Percentiles rank a stretch among this genome's conserved stretches.
These are phyloP conservation scores for Tetracladium setigerum DNA, from an alignment of 495 filamentous ascomycete species.

Conservation along the genomic window DNA sequence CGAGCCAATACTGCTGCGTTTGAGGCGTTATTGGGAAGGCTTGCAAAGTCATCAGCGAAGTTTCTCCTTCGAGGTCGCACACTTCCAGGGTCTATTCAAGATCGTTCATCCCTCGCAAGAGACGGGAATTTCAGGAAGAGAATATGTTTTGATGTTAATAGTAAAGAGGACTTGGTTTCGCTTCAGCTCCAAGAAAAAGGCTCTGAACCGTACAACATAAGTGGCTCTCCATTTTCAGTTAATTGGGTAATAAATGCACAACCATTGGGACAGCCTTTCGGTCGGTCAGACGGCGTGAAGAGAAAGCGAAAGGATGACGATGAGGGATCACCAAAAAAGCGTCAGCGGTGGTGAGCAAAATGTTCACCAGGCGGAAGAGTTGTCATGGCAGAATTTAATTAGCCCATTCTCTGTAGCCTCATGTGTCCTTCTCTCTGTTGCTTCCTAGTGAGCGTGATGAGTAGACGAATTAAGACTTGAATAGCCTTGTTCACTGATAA, in stretches of 20 bases:
- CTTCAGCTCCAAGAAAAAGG: conserved; percentile 2
- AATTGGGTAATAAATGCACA: conserved; percentile 1
- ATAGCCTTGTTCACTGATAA: too few relatives aligned
- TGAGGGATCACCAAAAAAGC: conserved; percentile 1
- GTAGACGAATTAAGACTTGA: too few relatives aligned
- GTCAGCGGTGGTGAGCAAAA: conserved; percentile 1
- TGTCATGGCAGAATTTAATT: too few relatives aligned
- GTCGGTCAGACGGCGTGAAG: conserved; percentile 1
- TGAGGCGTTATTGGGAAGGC: background rate
- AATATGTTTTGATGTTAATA: conserved; percentile 4
- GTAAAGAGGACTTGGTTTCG: background rate
- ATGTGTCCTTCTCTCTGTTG: too few relatives aligned
- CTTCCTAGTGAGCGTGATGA: too few relatives aligned
- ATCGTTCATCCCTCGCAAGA: conserved; percentile 1
- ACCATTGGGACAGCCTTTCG: background rate
- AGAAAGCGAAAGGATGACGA: conserved; percentile 3
- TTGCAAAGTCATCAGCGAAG: conserved; percentile 3
- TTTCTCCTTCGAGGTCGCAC: conserved; percentile 7
- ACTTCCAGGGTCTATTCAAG: conserved; percentile 1
- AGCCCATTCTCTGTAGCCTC: too few relatives aligned
- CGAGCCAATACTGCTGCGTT: conserved; percentile 2
- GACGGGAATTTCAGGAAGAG: conserved; percentile 11
- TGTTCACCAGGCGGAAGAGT: too few relatives aligned
- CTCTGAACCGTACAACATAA: conserved; percentile 9
- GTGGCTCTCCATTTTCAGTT: conserved; percentile 10